phyloP scores from a whole-genome alignment of 2,329 filamentous ascomycete genomes.

The Aspergillus ochraceoroseus region DNA sequence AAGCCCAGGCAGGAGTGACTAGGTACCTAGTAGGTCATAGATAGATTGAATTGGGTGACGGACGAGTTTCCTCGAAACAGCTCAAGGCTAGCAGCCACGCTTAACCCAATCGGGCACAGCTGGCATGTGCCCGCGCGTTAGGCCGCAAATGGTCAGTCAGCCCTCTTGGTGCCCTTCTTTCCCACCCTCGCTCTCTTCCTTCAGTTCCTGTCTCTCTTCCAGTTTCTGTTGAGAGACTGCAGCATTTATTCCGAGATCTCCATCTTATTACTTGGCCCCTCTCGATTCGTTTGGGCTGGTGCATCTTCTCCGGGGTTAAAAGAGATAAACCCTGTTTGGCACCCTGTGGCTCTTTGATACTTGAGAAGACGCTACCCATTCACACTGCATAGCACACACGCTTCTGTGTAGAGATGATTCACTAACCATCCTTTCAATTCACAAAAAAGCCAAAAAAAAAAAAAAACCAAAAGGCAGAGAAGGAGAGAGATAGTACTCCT shows the following conservation, averaged over 20 bases:
- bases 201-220: not conserved
- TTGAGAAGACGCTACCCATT: too few relatives aligned
- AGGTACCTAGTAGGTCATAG: too few relatives aligned
- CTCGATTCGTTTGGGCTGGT: not conserved
- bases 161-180: constrained; percentile 16
- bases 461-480: constrained; percentile 4
- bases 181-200: constrained; percentile 9
- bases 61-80: not conserved
- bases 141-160: constrained; percentile 21
- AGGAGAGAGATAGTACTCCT: constrained; percentile 2
- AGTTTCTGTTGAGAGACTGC: too few relatives aligned
- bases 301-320: too few relatives aligned
- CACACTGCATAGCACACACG: constrained; percentile 7
- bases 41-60: too few relatives aligned
- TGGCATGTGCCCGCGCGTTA: constrained; percentile 19
- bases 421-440: constrained; percentile 16
- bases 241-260: not conserved
- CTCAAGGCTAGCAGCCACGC: not conserved
- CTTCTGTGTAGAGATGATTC: constrained; percentile 19
- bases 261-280: not conserved
- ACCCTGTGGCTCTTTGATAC: too few relatives aligned
- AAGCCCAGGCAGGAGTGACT: too few relatives aligned
- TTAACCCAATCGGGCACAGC: constrained; percentile 24
- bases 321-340: too few relatives aligned
- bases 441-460: too few relatives aligned